Base-by-base conservation (phyloP, 1,139 yeast species). In the Blastobotrys proliferans region DNA sequence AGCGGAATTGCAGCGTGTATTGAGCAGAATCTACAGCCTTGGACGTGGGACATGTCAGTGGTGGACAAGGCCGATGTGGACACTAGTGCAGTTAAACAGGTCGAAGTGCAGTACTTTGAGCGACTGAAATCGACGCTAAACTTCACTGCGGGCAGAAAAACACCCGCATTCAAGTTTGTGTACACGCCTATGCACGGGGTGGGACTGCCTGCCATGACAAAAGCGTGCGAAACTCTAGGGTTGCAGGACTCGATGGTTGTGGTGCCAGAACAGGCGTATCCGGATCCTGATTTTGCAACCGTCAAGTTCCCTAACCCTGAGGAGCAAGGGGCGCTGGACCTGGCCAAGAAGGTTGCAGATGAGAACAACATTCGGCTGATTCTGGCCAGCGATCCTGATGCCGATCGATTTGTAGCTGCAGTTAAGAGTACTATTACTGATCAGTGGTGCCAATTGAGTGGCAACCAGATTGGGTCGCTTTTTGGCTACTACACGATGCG, bases 161-260 rank as follows among this genome's bases (percentile, higher is more conserved):
- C 35, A 25, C 38, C 29, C 21, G 36, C 16, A 10, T 33, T 26
- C 44, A 40, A 25, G 37, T 81, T 83, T 53, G 85, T 87, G 1
- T 92, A 90, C 58, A 90, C 97, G 0, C 95, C 97, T 13, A 81
- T 92, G 81, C 97, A 92, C 62, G 98, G 97, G 2, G 95, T 90
- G 10, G 97, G 98, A 0, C 65, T 72, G 33, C 57, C 61, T 31
- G 40, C 60, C 47, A 54, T 64, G 55, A 63, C 30, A 51, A 56
- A 39, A 35, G 59, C 53, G 22, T 60, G 46, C 41, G 51, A 40
- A 41, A 62, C 43, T 36, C 56, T 53, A 25, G 70, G 62, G 1
- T 45, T 61, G 13, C 37, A 48, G 6, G 64, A 58, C 18, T 61
- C 60, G 6, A 61, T 62, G 31, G 60, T 78, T 25, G 68, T 69